phyloP scores from a whole-genome alignment of 768 basidiomycete species.

The Crepidotus variabilis region DNA sequence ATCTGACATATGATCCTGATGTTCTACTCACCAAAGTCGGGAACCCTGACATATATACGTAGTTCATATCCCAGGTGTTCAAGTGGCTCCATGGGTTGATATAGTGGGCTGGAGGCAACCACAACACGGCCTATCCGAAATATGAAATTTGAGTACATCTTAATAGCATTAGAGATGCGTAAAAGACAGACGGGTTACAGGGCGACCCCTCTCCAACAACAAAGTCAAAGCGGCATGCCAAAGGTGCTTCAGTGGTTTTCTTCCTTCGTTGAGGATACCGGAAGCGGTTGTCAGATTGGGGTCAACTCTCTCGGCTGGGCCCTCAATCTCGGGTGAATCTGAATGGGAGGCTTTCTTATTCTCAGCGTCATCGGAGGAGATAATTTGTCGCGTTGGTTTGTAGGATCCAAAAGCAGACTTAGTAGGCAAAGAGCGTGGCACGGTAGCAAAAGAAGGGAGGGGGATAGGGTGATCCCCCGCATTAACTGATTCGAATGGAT shows the following conservation, averaged over 20 bases:
- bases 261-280: slow-evolving; percentile 7
- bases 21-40: slow-evolving; percentile 44
- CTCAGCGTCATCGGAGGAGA: slow-evolving; percentile 21
- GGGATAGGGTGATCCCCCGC: slow-evolving; percentile 26
- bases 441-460: slow-evolving; percentile 38
- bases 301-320: slow-evolving; percentile 7
- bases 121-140: slow-evolving; percentile 50
- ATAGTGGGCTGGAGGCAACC: slow-evolving; percentile 79
- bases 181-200: slow-evolving; percentile 48
- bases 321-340: slow-evolving; percentile 11
- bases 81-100: slow-evolving; percentile 76
- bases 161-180: not conserved
- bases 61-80: slow-evolving; percentile 74
- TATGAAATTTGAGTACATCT: not conserved
- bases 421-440: slow-evolving; percentile 24
- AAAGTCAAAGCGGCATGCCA: slow-evolving; percentile 77
- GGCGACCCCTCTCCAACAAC: slow-evolving; percentile 78
- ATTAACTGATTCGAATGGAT: slow-evolving; percentile 1
- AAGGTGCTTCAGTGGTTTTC: slow-evolving; percentile 38
- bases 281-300: slow-evolving; percentile 14
- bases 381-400: not conserved
- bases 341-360: slow-evolving; percentile 8
- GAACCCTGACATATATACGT: slow-evolving; percentile 65
- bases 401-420: slow-evolving; percentile 14
- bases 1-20: not conserved